Evolutionary conservation across 2,329 filamentous ascomycete genomes (phyloP), one percentile per base, ranked within the genome.

Genomic region (Colletotrichum coccodes): DNA sequence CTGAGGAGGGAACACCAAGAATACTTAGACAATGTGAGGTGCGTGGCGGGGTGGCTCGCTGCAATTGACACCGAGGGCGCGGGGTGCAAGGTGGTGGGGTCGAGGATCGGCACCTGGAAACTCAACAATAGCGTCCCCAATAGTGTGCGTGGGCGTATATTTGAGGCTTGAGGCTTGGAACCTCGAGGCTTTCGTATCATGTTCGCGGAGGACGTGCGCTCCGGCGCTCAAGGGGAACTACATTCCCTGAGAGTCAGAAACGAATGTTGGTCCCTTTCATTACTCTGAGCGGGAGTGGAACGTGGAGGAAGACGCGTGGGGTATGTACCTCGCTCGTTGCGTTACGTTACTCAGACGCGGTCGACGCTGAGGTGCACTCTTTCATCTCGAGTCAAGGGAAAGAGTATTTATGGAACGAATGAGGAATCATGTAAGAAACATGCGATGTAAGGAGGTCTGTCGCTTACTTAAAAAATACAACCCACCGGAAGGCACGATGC

Each of bases 1-100:
- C 9, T 3, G 23, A 14, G 5, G 12, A 36, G 23, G 52, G 28
- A 56, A 26, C 14, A 28, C 16, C 21, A 14, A 23, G 14, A 8
- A n/a, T 28, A 9, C 14, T 8, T 23, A 56, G 6, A 46, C n/a
- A 6, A 30, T 40, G 26, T 30, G 14, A 28, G 23, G 38, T 32
- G 12, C 23, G 26, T n/a, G 47, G 14, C 21, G 50, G 56, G 53
- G 36, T 58, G 12, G 61, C 73, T 78, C 76, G 76, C 76, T 77
- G 70, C 71, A 75, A 75, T 75, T 68, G 23, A 71, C n/a, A 36
- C 76, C 76, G 76, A 78, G 71, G 46, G 42, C 30, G 54, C 50
- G 71, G 67, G 71, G 72, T 71, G 70, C 18, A n/a, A 26, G 30
- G 50, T 18, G 49, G 60, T 53, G 34, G 53, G 44, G 61, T 64